phyloP scores from a whole-genome alignment of 2,329 filamentous ascomycete genomes.

The Orbilia ellipsospora region DNA sequence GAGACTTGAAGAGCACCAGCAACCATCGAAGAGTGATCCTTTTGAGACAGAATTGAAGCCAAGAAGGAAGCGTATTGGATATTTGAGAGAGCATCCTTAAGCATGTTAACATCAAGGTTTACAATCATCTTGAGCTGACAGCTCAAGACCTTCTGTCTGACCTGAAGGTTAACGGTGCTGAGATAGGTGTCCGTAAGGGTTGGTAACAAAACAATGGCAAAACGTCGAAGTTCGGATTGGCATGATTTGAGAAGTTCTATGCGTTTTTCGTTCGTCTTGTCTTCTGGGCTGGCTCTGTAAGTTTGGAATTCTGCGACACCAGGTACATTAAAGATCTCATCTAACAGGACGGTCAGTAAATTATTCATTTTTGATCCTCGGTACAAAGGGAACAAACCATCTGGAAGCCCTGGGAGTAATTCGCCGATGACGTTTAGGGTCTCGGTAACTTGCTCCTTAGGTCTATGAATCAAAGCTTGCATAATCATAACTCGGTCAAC shows the following conservation, averaged over 20 bases:
- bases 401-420: constrained; percentile 80
- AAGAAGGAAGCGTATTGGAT: constrained; percentile 96
- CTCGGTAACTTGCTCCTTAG: constrained; percentile 94
- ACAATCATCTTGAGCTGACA: constrained; percentile 99
- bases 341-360: constrained; percentile 62
- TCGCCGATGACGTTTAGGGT: constrained; percentile 98
- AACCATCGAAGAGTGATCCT: constrained; percentile 89
- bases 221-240: constrained; percentile 86
- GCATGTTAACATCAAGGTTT: constrained; percentile 85
- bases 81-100: constrained; percentile 83
- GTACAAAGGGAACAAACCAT: constrained; percentile 61
- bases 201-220: constrained; percentile 90
- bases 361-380: constrained; percentile 50
- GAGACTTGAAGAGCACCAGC: constrained; percentile 88
- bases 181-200: constrained; percentile 97
- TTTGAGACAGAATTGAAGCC: constrained; percentile 92
- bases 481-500: constrained; percentile 98
- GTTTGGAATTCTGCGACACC: constrained; percentile 60
- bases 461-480: constrained; percentile 96
- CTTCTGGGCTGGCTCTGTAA: constrained; percentile 59
- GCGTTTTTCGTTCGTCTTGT: constrained; percentile 78
- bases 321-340: constrained; percentile 65
- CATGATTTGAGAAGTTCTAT: constrained; percentile 84
- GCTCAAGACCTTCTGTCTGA: constrained; percentile 91
- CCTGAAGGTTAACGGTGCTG: constrained; percentile 93